These are phyloP conservation scores for Cylindricascospora bacillispora DNA, from an alignment of 1,139 yeast species.

Conservation along the genomic window DNA sequence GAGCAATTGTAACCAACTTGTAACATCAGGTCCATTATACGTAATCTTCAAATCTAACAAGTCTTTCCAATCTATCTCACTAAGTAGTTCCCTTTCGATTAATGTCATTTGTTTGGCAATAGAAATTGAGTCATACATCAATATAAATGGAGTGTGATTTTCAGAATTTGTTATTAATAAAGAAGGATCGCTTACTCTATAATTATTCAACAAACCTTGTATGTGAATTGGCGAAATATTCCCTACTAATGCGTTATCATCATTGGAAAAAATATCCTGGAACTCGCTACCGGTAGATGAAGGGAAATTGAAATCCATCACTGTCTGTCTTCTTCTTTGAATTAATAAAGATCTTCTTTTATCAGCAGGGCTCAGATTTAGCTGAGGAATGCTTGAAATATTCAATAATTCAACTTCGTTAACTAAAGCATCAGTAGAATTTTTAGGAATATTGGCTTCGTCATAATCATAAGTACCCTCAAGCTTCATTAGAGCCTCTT, in stretches of 20 bases:
- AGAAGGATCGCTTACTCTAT: slow-evolving; percentile 17
- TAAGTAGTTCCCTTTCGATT: slow-evolving; percentile 71
- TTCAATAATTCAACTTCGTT: slow-evolving; percentile 24
- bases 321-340: slow-evolving; percentile 29
- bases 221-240: slow-evolving; percentile 11
- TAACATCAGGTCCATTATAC: slow-evolving; percentile 53
- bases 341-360: slow-evolving; percentile 25
- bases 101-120: slow-evolving; percentile 73
- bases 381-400: slow-evolving; percentile 12
- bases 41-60: slow-evolving; percentile 69
- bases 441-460: slow-evolving; percentile 4
- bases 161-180: slow-evolving; percentile 17
- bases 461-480: slow-evolving; percentile 44
- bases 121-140: slow-evolving; percentile 51
- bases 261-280: slow-evolving; percentile 3
- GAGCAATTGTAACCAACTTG: slow-evolving; percentile 75
- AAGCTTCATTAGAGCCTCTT: slow-evolving; percentile 57
- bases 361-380: slow-evolving; percentile 11
- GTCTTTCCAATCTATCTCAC: slow-evolving; percentile 88
- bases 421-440: slow-evolving; percentile 12
- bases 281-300: slow-evolving; percentile 6
- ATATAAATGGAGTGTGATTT: slow-evolving; percentile 66
- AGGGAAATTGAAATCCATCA: slow-evolving; percentile 20
- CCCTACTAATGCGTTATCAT: neutral
- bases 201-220: slow-evolving; percentile 15